Percentiles rank a stretch among this genome's conserved stretches.
Conservation (phyloP, 129 eudicot species). For the Lactuca saligna region DNA sequence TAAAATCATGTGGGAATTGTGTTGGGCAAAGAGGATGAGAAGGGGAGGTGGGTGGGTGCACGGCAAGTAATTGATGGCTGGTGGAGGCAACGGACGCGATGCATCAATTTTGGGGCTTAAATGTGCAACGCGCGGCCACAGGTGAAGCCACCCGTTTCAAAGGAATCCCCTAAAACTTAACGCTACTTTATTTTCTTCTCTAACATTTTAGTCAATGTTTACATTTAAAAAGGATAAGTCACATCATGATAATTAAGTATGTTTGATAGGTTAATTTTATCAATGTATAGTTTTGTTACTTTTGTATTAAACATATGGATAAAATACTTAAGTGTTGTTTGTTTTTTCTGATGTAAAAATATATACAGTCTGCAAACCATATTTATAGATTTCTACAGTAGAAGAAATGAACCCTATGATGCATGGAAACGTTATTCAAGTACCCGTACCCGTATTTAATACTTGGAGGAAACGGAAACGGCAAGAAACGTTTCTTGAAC, state of each 20-base stretch:
- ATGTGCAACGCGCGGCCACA: conserved; percentile 10
- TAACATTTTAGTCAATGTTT: not conserved
- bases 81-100: conserved; percentile 21
- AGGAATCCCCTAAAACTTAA: conserved; percentile 2
- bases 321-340: too few relatives aligned
- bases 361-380: too few relatives aligned
- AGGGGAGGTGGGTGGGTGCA: conserved; percentile 4
- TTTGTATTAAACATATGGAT: too few relatives aligned
- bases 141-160: conserved; percentile 13
- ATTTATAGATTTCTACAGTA: too few relatives aligned
- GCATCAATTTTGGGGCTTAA: not conserved
- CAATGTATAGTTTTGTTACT: too few relatives aligned
- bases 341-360: too few relatives aligned
- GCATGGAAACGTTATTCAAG: too few relatives aligned
- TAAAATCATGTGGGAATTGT: not conserved
- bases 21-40: not conserved
- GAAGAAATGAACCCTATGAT: too few relatives aligned
- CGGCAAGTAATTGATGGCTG: conserved; percentile 19
- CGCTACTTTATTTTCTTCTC: not conserved
- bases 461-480: too few relatives aligned
- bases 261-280: too few relatives aligned
- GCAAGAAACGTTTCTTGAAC: too few relatives aligned
- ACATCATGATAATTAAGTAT: not conserved
- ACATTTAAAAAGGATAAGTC: not conserved
- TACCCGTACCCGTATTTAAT: too few relatives aligned